Conservation (phyloP, 2,329 filamentous ascomycete species). For the Hypoxylon sp. region DNA sequence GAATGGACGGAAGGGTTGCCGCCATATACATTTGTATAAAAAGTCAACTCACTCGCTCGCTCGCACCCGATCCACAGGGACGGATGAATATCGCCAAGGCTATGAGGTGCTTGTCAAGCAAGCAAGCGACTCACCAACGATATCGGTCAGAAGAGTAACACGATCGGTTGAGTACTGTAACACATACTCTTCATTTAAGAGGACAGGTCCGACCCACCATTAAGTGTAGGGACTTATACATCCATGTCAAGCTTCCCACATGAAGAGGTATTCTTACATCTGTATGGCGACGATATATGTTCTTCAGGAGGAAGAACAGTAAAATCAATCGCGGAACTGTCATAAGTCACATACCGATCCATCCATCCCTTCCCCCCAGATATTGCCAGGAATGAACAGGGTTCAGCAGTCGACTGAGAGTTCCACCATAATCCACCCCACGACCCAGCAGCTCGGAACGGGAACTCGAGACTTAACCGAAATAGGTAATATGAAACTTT, state of each 20-base stretch:
- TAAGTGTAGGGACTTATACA: conserved; percentile 13
- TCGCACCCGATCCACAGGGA: conserved; percentile 24
- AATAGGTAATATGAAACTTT: conserved; percentile 21
- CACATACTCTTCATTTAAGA: conserved; percentile 25
- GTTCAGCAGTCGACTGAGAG: conserved; percentile 26
- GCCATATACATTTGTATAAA: conserved; percentile 33
- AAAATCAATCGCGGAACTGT: conserved; percentile 12
- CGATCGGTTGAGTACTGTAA: conserved; percentile 30
- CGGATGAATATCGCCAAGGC: conserved; percentile 33
- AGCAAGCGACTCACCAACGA: conserved; percentile 24
- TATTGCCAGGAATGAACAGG: conserved; percentile 19
- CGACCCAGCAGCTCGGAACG: conserved; percentile 39
- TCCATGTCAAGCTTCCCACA: neutral
- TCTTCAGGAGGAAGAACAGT: conserved; percentile 9
- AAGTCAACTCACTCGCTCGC: conserved; percentile 3
- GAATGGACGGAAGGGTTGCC: conserved; percentile 20
- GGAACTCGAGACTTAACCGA: conserved; percentile 23
- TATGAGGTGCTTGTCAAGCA: conserved; percentile 18
- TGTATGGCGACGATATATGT: conserved; percentile 4
- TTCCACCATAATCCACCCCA: conserved; percentile 37
- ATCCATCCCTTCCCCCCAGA: conserved; percentile 14
- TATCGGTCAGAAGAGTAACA: conserved; percentile 37
- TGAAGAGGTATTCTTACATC: conserved; percentile 6
- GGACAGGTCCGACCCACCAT: conserved; percentile 18
- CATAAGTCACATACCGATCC: conserved; percentile 11